These are phyloP conservation scores for Eucalyptus sideroxylon DNA, from an alignment of 345 rosid genomes.

Conservation along the genomic window DNA sequence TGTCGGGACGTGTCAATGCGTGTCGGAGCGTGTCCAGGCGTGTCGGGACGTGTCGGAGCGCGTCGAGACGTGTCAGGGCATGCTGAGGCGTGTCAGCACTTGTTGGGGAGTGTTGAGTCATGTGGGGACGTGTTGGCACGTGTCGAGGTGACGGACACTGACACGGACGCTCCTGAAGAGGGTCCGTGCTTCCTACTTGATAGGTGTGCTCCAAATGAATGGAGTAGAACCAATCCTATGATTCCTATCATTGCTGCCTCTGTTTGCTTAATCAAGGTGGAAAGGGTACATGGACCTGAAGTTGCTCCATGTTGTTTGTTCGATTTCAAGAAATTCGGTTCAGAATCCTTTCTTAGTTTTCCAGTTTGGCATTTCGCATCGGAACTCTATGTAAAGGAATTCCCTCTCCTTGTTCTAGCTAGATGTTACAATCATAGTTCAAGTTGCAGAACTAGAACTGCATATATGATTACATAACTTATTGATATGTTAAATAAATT, in stretches of 20 bases:
- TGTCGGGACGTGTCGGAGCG: too few species aligned
- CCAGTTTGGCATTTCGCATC: background rate
- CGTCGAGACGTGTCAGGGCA: accelerated
- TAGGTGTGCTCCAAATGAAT: background rate
- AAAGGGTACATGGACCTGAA: background rate
- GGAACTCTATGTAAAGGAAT: background rate
- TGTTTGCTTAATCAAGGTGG: background rate
- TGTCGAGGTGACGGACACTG: too few species aligned
- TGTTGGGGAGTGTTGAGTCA: too few species aligned
- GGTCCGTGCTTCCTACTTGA: background rate
- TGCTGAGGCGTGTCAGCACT: too few species aligned
- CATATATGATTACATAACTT: background rate
- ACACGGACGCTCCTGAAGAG: accelerated
- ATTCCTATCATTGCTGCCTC: slow-evolving; percentile 8
- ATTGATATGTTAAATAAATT: background rate
- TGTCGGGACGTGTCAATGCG: accelerated
- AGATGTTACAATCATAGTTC: background rate
- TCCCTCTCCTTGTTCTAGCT: background rate
- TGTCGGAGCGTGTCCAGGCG: accelerated
- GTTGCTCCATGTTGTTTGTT: background rate
- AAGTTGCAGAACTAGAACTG: background rate
- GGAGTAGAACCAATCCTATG: slow-evolving; percentile 2
- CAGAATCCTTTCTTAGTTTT: background rate
- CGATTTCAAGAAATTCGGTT: background rate
- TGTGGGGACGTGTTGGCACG: accelerated